Evolutionary conservation across 164 flowering plant species (phyloP), one percentile per base, ranked within the genome.

Genomic region (Annona squamosa): DNA sequence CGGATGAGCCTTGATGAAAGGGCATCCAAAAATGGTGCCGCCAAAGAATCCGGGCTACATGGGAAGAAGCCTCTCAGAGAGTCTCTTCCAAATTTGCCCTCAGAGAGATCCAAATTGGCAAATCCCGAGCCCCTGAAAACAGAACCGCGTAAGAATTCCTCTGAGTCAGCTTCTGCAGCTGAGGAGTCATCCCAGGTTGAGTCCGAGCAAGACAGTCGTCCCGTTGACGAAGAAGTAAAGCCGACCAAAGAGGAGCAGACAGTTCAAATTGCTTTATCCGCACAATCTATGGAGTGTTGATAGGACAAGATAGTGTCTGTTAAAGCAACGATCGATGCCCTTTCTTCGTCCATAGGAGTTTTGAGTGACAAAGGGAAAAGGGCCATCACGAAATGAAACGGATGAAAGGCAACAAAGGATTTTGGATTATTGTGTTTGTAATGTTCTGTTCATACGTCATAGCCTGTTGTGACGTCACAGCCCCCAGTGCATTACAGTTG

Each of bases 1-100:
- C 82, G 99, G 63, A 63, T 85, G 70, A 95, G 97, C 80, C 82
- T 95, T 69, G 97, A 91, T 73, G 90, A 80, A 78, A 88, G 79
- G 69, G 75, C 42, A 5, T 73, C 87, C 63, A 81, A 73, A 52
- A 81, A 68, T 66, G 83, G 68, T 69, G 48, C 79, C 48, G n/a
- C 73, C 42, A 87, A 85, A 82, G 88, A 77, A 68, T 61, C 72
- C 43, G 19, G 80, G 3, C 73, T 86, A 48, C 82, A 73, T 52
- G 81, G 74, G 9, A 89, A 87, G 85, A 90, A 86, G 81, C 91
- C 97, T 56, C 82, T 48, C 42, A 74, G 98, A 62, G 90, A 86
- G 79, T 95, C 98, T 67, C 93, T 95, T 79, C 97, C 99, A 64
- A 89, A 80, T 76, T 81, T 92, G 65, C 97, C 97, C 41, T 91